Base-by-base conservation (phyloP, 2,329 filamentous ascomycete genomes). In the Calonectria pauciramosa region DNA sequence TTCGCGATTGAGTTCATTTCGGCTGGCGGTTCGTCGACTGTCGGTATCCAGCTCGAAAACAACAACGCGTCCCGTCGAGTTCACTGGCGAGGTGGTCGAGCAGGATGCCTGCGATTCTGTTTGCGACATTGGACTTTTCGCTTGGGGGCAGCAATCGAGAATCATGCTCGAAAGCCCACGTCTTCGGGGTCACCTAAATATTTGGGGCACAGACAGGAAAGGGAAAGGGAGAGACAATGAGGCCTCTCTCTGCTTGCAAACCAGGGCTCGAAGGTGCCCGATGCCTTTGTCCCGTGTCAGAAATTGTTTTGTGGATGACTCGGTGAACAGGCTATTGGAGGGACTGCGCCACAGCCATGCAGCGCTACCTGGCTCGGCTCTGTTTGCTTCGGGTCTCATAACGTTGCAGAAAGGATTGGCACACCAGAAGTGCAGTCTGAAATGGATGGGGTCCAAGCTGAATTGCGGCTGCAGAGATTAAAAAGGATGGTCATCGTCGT, bases 41-140 rank as follows among this genome's bases (percentile, higher is more conserved):
- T 63, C 56, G 14, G 32, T 41, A 63, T 63, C 56, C 20, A 63
- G n/a, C 56, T 63, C 32, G 23, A 63, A 63, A 26, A 63, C 56
- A 18, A 63, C 34, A 6, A 63, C 23, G 20, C 56, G 34, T 9
- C 23, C 56, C 16, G 32, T 63, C 18, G n/a, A 23, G 34, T 18
- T 41, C 23, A 28, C 56, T 26, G 56, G 26, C 1, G 56, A 41
- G 10, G 56, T 26, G 34, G 2, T 41, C n/a, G 56, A 63, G 32
- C 14, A 41, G n/a, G 56, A 63, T 3, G 16, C 4, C 3, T 41
- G 32, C 13, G 34, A 26, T 14, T 63, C 36, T 26, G 34, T 63
- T 63, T 7, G 56, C 13, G 56, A 8, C 56, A 63, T 63, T 36
- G 56, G 18, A 34, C 16, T 9, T 63, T 38, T 56, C 11, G 14